Evolutionary conservation across 2,329 filamentous ascomycete species (phyloP).

Genomic region (Cercospora beticola): DNA sequence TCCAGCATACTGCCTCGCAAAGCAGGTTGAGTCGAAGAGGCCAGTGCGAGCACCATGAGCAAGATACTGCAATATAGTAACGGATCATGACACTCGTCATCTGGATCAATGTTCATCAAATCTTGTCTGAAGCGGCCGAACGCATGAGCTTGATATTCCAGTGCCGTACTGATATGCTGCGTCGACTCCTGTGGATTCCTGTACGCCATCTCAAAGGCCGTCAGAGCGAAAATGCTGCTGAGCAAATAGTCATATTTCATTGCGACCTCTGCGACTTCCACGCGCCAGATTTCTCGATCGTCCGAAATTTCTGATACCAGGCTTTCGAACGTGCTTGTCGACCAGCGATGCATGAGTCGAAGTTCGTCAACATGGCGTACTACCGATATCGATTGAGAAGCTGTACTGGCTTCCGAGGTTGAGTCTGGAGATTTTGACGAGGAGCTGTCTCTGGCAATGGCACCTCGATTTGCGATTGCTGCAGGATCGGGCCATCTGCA

Average conservation of each 20-base stretch:
- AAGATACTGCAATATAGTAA: conserved; percentile 19
- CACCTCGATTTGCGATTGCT: background rate
- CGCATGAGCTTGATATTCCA: conserved; percentile 18
- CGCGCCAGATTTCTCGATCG: conserved; percentile 16
- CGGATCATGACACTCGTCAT: conserved; percentile 18
- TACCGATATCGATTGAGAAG: background rate
- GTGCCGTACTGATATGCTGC: conserved; percentile 16
- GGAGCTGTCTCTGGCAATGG: background rate
- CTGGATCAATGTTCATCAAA: background rate
- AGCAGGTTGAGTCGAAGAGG: conserved; percentile 16
- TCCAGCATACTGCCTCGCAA: conserved; percentile 17
- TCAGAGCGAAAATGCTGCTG: conserved; percentile 19
- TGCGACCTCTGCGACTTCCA: conserved; percentile 11
- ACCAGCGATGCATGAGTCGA: conserved; percentile 26
- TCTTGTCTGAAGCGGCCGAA: conserved; percentile 16
- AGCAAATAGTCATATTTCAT: conserved; percentile 22
- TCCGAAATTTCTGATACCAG: conserved; percentile 16
- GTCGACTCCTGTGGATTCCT: conserved; percentile 8
- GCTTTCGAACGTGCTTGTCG: conserved; percentile 17
- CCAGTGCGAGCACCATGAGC: conserved; percentile 19
- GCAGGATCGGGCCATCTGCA: conserved; percentile 12
- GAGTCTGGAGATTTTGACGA: conserved; percentile 7
- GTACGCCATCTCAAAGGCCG: conserved; percentile 21
- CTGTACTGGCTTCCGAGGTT: conserved; percentile 3
- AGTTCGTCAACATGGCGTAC: conserved; percentile 16